These are phyloP conservation scores for Scedosporium apiospermum DNA, from an alignment of 2,329 filamentous ascomycete species.

Conservation along the genomic window DNA sequence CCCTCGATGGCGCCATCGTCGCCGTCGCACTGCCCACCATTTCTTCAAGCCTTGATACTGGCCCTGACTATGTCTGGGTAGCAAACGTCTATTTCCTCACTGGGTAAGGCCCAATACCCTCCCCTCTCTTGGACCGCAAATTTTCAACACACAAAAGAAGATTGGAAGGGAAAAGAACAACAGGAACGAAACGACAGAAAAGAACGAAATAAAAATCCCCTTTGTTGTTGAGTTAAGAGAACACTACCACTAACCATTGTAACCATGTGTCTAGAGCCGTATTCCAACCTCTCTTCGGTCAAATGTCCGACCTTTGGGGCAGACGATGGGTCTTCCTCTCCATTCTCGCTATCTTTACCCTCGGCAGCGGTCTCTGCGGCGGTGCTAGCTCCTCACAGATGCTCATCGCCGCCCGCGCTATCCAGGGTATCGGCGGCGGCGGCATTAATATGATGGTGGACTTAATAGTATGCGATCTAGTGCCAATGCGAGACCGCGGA, in stretches of 20 bases:
- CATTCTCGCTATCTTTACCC: slow-evolving; percentile 33
- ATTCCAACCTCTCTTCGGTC: slow-evolving; percentile 39
- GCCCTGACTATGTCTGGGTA: slow-evolving; percentile 13
- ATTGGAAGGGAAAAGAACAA: too few species aligned
- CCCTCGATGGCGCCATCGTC: slow-evolving; percentile 14
- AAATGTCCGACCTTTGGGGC: slow-evolving; percentile 43
- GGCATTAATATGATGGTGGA: slow-evolving; percentile 24
- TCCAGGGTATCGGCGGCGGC: slow-evolving; percentile 34
- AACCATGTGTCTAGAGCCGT: slow-evolving; percentile 13
- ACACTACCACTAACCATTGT: background rate
- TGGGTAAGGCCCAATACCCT: background rate
- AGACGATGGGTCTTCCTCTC: slow-evolving; percentile 30
- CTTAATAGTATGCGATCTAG: slow-evolving; percentile 12
- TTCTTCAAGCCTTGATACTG: slow-evolving; percentile 6
- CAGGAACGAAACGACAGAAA: too few species aligned
- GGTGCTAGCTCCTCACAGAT: slow-evolving; percentile 30
- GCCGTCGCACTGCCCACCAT: slow-evolving; percentile 15
- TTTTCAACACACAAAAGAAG: too few species aligned
- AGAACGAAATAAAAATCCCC: background rate
- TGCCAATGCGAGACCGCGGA: slow-evolving; percentile 27
- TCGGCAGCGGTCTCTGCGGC: slow-evolving; percentile 44
- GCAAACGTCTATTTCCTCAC: slow-evolving; percentile 13
- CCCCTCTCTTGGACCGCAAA: too few species aligned
- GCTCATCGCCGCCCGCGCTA: slow-evolving; percentile 36
- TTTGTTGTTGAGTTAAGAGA: background rate